phyloP scores from a whole-genome alignment of 2,329 filamentous ascomycete species.

The Aspergillus tubingensis region DNA sequence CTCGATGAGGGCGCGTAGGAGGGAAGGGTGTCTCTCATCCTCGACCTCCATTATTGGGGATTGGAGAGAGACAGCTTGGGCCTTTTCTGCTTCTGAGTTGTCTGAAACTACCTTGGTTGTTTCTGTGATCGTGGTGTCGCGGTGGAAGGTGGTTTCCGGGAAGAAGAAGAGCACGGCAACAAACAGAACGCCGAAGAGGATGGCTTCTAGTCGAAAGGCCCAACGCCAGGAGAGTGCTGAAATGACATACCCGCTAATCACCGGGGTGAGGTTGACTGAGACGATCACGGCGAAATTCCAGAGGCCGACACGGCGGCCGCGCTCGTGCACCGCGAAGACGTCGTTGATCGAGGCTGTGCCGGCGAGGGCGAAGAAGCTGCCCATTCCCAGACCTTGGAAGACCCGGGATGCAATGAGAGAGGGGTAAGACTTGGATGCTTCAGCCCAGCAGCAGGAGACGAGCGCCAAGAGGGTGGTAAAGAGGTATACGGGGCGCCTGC shows the following conservation, averaged over 20 bases:
- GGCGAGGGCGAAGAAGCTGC: neutral
- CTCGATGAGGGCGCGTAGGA: neutral
- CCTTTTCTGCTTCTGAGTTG: no score
- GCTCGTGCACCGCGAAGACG: conserved; percentile 6
- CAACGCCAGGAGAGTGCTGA: neutral
- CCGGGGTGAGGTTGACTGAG: conserved; percentile 3
- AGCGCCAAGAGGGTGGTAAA: neutral
- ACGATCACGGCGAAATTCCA: conserved; percentile 7
- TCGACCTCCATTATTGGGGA: neutral
- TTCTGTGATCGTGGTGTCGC: neutral
- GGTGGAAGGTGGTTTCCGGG: neutral
- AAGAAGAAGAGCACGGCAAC: neutral
- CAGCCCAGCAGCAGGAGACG: neutral
- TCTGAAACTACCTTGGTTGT: no score
- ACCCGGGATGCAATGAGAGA: neutral
- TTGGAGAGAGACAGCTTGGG: no score
- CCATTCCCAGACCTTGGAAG: conserved; percentile 1
- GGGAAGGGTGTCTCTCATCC: neutral
- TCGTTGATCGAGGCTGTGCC: neutral
- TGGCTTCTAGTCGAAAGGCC: neutral
- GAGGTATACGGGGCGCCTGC: neutral
- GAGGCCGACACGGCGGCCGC: conserved; percentile 1
- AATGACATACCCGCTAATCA: conserved; percentile 6
- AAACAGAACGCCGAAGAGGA: neutral
- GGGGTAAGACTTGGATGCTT: neutral